Conservation (phyloP, 495 filamentous ascomycete species). For the Durotheca rogersii region DNA sequence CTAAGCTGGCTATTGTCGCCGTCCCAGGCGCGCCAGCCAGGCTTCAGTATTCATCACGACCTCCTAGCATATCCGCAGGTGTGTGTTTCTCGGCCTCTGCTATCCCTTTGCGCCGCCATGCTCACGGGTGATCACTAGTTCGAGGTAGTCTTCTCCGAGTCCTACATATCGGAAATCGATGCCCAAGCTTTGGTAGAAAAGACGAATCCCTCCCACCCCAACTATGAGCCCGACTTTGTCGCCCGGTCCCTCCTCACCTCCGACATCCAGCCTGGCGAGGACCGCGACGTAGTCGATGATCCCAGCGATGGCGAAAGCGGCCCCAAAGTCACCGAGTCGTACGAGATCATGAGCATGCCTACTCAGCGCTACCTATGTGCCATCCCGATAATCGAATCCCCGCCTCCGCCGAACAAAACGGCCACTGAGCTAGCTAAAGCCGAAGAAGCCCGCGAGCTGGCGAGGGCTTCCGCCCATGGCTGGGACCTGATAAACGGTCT, state of each 20-base stretch:
- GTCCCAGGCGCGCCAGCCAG: slow-evolving; percentile 44
- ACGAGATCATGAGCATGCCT: slow-evolving; percentile 72
- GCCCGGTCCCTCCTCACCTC: slow-evolving; percentile 42
- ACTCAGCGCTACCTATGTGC: slow-evolving; percentile 78
- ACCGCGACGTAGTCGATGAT: slow-evolving; percentile 21
- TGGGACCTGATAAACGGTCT: slow-evolving; percentile 89
- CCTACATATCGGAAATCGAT: slow-evolving; percentile 69
- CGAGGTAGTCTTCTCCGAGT: slow-evolving; percentile 75
- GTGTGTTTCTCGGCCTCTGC: slow-evolving; percentile 23
- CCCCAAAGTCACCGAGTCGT: slow-evolving; percentile 48
- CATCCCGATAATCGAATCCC: slow-evolving; percentile 68
- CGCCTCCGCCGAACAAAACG: slow-evolving; percentile 56
- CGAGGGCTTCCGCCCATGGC: slow-evolving; percentile 77
- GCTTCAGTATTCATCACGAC: slow-evolving; percentile 77
- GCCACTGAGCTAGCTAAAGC: slow-evolving; percentile 62
- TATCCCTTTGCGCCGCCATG: slow-evolving; percentile 8
- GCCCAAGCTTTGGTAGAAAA: slow-evolving; percentile 60
- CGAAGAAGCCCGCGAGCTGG: slow-evolving; percentile 82
- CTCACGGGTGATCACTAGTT: slow-evolving; percentile 55
- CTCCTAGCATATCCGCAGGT: slow-evolving; percentile 91
- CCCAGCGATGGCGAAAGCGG: slow-evolving; percentile 15
- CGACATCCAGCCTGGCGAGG: slow-evolving; percentile 34
- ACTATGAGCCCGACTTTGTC: slow-evolving; percentile 34
- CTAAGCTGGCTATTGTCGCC: slow-evolving; percentile 41
- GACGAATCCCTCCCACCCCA: slow-evolving; percentile 27